Evolutionary conservation across 2,329 filamentous ascomycete species (phyloP), one percentile per base, ranked within the genome.

Genomic region (Balansia obtecta): DNA sequence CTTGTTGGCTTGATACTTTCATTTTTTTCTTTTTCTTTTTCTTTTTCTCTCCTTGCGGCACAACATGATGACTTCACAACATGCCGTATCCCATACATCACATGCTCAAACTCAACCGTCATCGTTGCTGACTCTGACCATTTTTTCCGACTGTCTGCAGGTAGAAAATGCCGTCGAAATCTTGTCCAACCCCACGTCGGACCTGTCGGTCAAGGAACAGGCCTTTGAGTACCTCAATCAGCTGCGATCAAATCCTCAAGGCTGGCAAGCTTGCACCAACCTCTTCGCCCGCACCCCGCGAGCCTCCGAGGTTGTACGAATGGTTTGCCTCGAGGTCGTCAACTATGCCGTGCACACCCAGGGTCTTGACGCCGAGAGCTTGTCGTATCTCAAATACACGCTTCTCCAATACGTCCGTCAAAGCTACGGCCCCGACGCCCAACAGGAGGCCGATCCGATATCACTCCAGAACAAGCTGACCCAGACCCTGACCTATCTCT

Each of bases 151-250:
- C 18, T 43, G 9, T n/a, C 50, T 47, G 22, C 63, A 96, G 88
- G 83, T 96, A 68, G 86, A 93, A 72, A 91, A 88, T 72, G 93
- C 93, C 69, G 93, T 97, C 72, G 82, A 93, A 68, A 94, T 97
- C 71, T 88, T 88, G 68, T 93, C 83, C 73, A 84, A 91, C 69
- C 87, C 88, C 53, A 71, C 77, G 61, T 85, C 88, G 60, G 82
- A 90, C 68, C 82, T 79, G 61, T 70, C 74, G 57, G 76, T 94
- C 63, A 89, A 91, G 70, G 70, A 72, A 53, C 89, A 95, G 72
- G 90, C 91, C 57, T 86, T 87, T 65, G 80, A 88, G 50, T 94
- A 86, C 67, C 75, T 86, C 48, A 76, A 80, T 66, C 88, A 89
- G 64, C 76, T 97, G 55, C 83, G 89, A 56, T 74, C 82, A 62